These are phyloP conservation scores for Lycium ferocissimum DNA, from an alignment of 257 asterid genomes.

Conservation along the genomic window DNA sequence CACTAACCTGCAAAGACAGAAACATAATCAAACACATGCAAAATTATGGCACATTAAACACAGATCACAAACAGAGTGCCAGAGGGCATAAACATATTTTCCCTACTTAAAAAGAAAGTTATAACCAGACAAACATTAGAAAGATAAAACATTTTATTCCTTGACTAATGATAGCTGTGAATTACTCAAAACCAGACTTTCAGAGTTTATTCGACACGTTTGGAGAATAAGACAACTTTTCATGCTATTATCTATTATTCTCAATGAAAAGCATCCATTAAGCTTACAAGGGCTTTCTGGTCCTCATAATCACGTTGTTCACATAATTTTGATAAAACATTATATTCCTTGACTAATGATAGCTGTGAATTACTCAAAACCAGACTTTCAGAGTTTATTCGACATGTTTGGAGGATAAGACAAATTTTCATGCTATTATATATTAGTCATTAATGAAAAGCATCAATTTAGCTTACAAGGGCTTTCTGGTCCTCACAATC, in stretches of 20 bases:
- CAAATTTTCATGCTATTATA: not conserved
- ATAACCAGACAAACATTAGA: not conserved
- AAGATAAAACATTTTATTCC: slow-evolving; percentile 1
- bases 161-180: slow-evolving; percentile 14
- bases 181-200: slow-evolving; percentile 19
- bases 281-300: slow-evolving; percentile 13
- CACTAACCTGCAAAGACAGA: slow-evolving; percentile 80
- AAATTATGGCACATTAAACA: not conserved
- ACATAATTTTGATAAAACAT: not conserved
- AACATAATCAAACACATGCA: slow-evolving; percentile 27
- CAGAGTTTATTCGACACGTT: not conserved
- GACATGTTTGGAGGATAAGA: not conserved
- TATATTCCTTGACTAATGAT: slow-evolving; percentile 3
- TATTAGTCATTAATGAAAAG: slow-evolving; percentile 13
- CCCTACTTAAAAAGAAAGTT: not conserved
- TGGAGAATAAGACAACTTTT: not conserved
- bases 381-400: not conserved
- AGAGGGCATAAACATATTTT: not conserved
- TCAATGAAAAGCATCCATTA: not conserved
- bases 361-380: slow-evolving; percentile 25
- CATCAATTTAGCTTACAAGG: not conserved
- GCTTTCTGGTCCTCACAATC: not conserved
- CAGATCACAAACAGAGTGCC: not conserved
- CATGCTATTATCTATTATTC: slow-evolving; percentile 6
- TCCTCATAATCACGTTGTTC: slow-evolving; percentile 1